Base-by-base conservation (phyloP, 805 yeast species). In the Candida palmyrensis region DNA sequence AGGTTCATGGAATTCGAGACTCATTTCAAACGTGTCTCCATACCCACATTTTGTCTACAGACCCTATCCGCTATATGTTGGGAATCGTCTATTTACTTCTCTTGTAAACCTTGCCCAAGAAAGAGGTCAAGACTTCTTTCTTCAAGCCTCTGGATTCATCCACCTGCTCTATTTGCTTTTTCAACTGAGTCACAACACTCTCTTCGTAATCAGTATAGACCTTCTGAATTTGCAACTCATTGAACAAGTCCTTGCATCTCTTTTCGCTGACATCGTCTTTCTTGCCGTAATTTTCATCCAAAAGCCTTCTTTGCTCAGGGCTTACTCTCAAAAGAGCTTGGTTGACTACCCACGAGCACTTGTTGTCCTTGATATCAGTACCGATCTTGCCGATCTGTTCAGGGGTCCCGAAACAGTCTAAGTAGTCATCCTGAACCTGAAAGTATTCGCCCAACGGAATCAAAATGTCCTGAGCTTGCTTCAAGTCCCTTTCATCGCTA, bases 371-470 rank as follows among this genome's bases (percentile, higher is more conserved):
- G 55, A 92, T 92, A 59, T 92, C 99, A 39, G 98, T 92, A 47
- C 99, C 99, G 48, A 92, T 87, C 72, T 92, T 92, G 43, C 99
- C 99, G 54, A 89, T 92, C 53, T 90, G 87, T 55, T 85, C 94
- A 27, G 98, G 96, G 49, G 90, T 87, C 45, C 98, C 99, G 55
- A 86, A 92, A 62, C 96, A 86, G 63, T 92, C 99, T 45, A 92
- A 75, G 68, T 73, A 92, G 61, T 92, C 99, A 57, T 92, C 99
- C 68, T 92, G 98, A 48, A 92, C 86, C 70, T 92, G 99, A 81
- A 92, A 92, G 61, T 92, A 92, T 62, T 92, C 97, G 39, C 99
- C 99, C 47, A 92, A 75, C 36, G 97, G 97, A 44, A 92, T 79
- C 59, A 92, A 73, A 26, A 92, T 79, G 47, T 85, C 92, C 41